Base-by-base conservation (phyloP, 75 land plant species). In the Pinus taeda region DNA sequence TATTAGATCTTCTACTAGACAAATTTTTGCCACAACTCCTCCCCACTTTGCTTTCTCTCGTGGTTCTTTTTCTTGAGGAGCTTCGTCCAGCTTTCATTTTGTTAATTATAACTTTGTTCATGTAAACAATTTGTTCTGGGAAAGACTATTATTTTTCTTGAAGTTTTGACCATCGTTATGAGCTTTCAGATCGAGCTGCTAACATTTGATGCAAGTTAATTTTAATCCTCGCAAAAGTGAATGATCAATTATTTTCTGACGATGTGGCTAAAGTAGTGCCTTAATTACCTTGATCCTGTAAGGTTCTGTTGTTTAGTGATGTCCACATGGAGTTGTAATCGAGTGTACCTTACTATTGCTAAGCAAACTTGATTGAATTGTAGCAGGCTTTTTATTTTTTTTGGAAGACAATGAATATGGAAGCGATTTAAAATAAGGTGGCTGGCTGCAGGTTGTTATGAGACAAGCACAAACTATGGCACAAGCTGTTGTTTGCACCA, bases 401-500 rank as follows among this genome's bases (percentile, higher is more conserved):
- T 9, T 49, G 55, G 22, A 69, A 8, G 72, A 1, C 39, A 69
- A 3, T 69, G 8, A 69, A 62, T 15, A 36, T 65, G 39, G 72
- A 69, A 36, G 42, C 42, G 49, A 12, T 69, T 18, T 7, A 69
- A 42, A 15, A 33, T 65, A 17, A 15, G 6, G 53, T 77, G 53
- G 9, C 53, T 72, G 65, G 21, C 20, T 78, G 26, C 83, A 95
- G 98, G 96, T 91, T 73, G 88, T 93, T 62, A 88, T 95, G 89
- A 93, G 85, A 70, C 90, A 92, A 57, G 98, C 98, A 17, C 95
- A 93, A 63, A 89, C 85, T 83, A 95, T 93, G 33, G 93, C 96
- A 60, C 86, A 88, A 78, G 93, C 96, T 39, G 98, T 95, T 61
- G 96, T 85, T 15, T 89, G 83, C 60, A 88, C 85, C 14, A 87